Conservation (phyloP, 2,329 filamentous ascomycete species). For the Xylaria sp. region DNA sequence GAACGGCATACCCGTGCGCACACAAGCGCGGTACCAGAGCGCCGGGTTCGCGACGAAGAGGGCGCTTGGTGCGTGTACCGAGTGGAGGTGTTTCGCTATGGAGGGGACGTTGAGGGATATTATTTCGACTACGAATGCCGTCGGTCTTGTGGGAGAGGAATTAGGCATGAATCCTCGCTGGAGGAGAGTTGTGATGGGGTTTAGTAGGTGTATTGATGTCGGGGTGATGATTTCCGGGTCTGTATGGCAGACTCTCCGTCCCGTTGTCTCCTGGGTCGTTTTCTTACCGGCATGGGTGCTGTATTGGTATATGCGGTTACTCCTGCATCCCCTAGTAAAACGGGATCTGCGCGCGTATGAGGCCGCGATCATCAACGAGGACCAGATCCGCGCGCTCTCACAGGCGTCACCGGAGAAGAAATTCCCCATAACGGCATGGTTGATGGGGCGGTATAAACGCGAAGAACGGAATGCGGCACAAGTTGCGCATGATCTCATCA, state of each 20-base stretch:
- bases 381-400: conserved; percentile 7
- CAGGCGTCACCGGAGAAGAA: conserved; percentile 4
- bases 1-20: conserved; percentile 8
- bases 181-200: conserved; percentile 9
- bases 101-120: conserved; percentile 7
- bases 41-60: conserved; percentile 2
- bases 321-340: conserved; percentile 4
- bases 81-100: conserved; percentile 13
- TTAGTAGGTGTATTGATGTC: conserved; percentile 3
- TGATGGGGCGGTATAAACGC: background rate
- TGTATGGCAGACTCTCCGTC: no score
- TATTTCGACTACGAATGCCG: conserved; percentile 10
- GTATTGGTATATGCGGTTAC: conserved; percentile 12
- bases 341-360: conserved; percentile 3
- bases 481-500: background rate
- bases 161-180: conserved; percentile 3
- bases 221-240: background rate
- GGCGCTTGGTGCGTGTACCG: background rate
- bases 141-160: conserved; percentile 3
- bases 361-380: background rate
- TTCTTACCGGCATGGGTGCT: conserved; percentile 8
- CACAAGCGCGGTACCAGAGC: conserved; percentile 3
- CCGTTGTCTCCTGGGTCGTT: background rate
- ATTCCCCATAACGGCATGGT: conserved; percentile 6
- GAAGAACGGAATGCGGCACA: background rate